Evolutionary conservation across 495 filamentous ascomycete species (phyloP).

Genomic region (Aspergillus biplanus): DNA sequence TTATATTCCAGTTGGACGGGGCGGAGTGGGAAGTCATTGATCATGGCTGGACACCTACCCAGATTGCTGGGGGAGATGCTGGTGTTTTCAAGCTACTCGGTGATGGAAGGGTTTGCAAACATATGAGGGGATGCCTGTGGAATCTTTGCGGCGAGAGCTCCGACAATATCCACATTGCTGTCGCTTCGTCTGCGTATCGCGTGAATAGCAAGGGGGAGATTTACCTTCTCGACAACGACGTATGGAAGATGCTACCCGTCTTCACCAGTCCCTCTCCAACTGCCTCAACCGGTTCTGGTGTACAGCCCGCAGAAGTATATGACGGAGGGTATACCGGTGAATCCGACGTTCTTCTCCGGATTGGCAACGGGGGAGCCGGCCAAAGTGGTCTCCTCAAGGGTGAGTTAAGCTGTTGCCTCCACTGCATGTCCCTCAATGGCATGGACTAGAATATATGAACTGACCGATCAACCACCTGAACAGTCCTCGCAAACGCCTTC

Average conservation of each 20-base stretch:
- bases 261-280: neutral
- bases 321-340: constrained; percentile 10
- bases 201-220: constrained; percentile 11
- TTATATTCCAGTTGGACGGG: neutral
- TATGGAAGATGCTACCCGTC: constrained; percentile 1
- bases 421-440: neutral
- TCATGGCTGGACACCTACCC: neutral
- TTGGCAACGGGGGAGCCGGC: constrained; percentile 15
- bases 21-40: neutral
- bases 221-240: neutral
- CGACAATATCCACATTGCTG: constrained; percentile 8
- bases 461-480: neutral
- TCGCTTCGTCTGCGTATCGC: constrained; percentile 6
- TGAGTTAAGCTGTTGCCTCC: neutral
- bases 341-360: constrained; percentile 5
- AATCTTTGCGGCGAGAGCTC: neutral
- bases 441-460: neutral
- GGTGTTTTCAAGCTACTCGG: constrained; percentile 5
- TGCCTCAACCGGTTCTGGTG: neutral
- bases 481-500: constrained; percentile 43
- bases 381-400: constrained; percentile 14
- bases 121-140: neutral
- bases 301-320: constrained; percentile 3
- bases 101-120: neutral
- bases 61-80: constrained; percentile 13